Base-by-base conservation (phyloP, 768 basidiomycete genomes). In the Jaapia argillacea region DNA sequence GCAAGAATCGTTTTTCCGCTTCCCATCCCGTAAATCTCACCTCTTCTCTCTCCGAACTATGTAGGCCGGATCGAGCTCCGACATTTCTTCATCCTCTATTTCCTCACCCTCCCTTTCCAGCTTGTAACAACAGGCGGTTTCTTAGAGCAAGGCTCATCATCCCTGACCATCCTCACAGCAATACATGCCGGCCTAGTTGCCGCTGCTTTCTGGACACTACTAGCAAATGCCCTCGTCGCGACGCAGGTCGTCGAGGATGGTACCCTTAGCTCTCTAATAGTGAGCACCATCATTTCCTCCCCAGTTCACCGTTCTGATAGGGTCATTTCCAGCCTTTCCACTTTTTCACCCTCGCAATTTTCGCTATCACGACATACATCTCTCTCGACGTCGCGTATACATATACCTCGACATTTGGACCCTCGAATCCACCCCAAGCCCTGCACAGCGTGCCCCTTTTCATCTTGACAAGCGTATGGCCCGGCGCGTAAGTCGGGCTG, bases 201-300 rank as follows among this genome's bases (percentile, higher is more conserved):
- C 3, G 74, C 81, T 3, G 63, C 90, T 3, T 93, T 91, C 57
- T 91, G 89, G 85, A 54, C 72, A 5, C 64, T 90, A 49, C 65
- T 88, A 42, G 86, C 72, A 24, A 89, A 86, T 60, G 85, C 72
- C 6, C 62, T 89, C 46, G 73, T 91, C 18, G 79, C 82, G 26
- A 86, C 83, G n/a, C 94, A 98, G 62, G 58, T 92, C 40, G 85
- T 97, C 43, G 94, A 97, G 58, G 94, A 88, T 54, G 94, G 91
- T 4, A 87, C 87, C 0, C 64, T 80, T 25, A 75, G 75, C 51
- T 75, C 81, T 46, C 48, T 86, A 39, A 63, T 84, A 43, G 84
- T 86, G 43, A 51, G 74, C 74, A 38, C 22, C 48, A 40, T 40
- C 36, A 13, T 16, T 18, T 40, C 40, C 18, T 44, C 21, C 16